A percentile compares a stretch with the other conserved stretches of the same genome.
phyloP scores from a whole-genome alignment of 2,329 filamentous ascomycete genomes.

The Fusarium algeriense region DNA sequence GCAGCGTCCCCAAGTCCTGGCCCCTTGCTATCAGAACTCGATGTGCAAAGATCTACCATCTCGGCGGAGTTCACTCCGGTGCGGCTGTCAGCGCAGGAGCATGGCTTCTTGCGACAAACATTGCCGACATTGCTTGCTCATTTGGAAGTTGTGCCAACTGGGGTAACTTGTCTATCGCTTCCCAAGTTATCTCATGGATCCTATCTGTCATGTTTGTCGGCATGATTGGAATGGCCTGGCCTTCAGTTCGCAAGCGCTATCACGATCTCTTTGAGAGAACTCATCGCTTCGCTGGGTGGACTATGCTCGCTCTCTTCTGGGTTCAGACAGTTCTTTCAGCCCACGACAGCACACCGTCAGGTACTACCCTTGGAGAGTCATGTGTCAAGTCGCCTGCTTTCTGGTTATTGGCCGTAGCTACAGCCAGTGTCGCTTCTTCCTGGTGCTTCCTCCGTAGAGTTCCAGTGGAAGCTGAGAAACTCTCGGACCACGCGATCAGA shows the following conservation, averaged over 20 bases:
- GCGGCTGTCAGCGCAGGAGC: conserved; percentile 61
- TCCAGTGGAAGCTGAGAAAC: conserved; percentile 72
- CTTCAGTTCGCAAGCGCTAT: conserved; percentile 68
- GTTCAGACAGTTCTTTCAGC: conserved; percentile 68
- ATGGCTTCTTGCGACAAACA: conserved; percentile 61
- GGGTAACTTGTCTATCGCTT: conserved; percentile 53
- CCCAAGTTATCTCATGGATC: conserved; percentile 66
- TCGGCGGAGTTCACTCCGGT: conserved; percentile 64
- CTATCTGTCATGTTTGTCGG: conserved; percentile 68
- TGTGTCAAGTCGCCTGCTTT: conserved; percentile 61
- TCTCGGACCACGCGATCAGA: conserved; percentile 80
- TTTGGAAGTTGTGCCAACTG: conserved; percentile 36
- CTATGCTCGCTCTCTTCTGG: conserved; percentile 75
- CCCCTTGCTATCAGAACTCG: conserved; percentile 62
- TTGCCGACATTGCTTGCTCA: conserved; percentile 43
- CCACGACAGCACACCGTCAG: conserved; percentile 55
- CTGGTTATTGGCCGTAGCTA: conserved; percentile 76
- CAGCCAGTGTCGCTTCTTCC: conserved; percentile 74
- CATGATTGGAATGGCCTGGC: conserved; percentile 74
- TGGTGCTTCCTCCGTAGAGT: conserved; percentile 80
- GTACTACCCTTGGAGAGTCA: conserved; percentile 51
- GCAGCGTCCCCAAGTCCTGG: conserved; percentile 59
- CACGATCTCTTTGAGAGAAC: conserved; percentile 78
- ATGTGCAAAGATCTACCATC: conserved; percentile 64
- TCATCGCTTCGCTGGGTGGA: conserved; percentile 80